Evolutionary conservation across 371 early-diverging fungal genomes (phyloP), one percentile per base, ranked within the genome.

Genomic region (Apophysomyces trapeziformis): DNA sequence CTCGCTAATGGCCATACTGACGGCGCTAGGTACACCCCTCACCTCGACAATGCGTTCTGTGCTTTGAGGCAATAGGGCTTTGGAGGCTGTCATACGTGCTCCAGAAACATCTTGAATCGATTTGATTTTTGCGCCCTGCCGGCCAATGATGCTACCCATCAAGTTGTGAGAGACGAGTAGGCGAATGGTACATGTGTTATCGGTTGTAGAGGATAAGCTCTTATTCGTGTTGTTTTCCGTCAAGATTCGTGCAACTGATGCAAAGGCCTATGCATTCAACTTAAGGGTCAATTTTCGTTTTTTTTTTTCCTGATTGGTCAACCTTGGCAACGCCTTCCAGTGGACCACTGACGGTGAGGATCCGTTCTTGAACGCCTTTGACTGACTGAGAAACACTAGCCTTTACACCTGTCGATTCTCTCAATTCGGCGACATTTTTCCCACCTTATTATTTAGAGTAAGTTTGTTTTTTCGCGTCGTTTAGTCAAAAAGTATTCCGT

Each of bases 101-200:
- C 92, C 90, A 16, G 92, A 90, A 13, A 82, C 73, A 66, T 95
- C 94, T 79, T 93, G 94, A 65, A 95, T 93, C 66, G 90, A 88
- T 80, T 93, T 93, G 72, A 95, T 93, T 79, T 91, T 92, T 64
- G 86, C 76, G 38, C 95, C 95, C 75, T 91, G 91, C 57, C 91
- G 90, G 57, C 94, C 95, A 75, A 95, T 95, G 61, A 95, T 87
- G 14, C 92, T 90, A 37, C 95, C 95, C 92, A 94, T 93, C 60
- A 93, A 76, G 69, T 89, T 89, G 73, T 94, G 92, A 41, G 93
- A 89, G 67, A 95, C 88, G 68, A 95, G 79, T 43, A 95, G 74
- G 57, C 94, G 93, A 60, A 95, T 76, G 12, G 76, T 71, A 36
- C 41, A 39, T 16, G 43, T 44, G 16, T 63, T 66, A 18, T 68